These are phyloP conservation scores for Boechera divaricarpa DNA, from an alignment of 345 rosid genomes.

Conservation along the genomic window DNA sequence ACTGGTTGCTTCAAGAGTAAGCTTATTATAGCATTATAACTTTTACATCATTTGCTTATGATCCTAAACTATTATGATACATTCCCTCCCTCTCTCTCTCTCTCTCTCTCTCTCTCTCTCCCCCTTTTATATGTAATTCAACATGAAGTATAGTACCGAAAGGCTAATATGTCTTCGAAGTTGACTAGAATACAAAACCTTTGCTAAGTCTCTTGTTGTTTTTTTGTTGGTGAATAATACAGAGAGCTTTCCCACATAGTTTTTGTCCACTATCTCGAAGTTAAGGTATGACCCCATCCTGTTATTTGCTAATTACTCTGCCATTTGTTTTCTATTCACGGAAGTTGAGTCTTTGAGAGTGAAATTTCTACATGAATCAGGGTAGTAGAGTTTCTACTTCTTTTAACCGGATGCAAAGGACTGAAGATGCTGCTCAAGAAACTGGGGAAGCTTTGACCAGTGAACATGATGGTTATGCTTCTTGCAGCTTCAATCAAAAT, in stretches of 20 bases:
- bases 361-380: slow-evolving; percentile 38
- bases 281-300: slow-evolving; percentile 60
- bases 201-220: slow-evolving; percentile 32
- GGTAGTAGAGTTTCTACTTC: slow-evolving; percentile 68
- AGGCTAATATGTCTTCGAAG: not conserved
- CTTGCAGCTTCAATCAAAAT: slow-evolving; percentile 56
- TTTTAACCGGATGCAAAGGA: slow-evolving; percentile 56
- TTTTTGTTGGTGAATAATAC: slow-evolving; percentile 45
- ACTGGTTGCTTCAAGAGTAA: slow-evolving; percentile 99
- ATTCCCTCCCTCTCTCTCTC: not conserved
- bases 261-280: slow-evolving; percentile 91
- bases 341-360: slow-evolving; percentile 21
- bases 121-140: not conserved
- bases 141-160: not conserved
- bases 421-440: slow-evolving; percentile 58
- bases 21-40: slow-evolving; percentile 40
- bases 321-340: not conserved
- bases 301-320: not conserved
- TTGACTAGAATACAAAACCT: slow-evolving; percentile 2
- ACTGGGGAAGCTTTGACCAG: slow-evolving; percentile 49
- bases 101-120: not conserved
- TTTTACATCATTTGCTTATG: slow-evolving; percentile 17
- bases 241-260: slow-evolving; percentile 87
- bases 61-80: not conserved
- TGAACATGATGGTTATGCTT: slow-evolving; percentile 63